Evolutionary conservation across 2,329 filamentous ascomycete genomes (phyloP).

Genomic region (Fusarium liriodendri): DNA sequence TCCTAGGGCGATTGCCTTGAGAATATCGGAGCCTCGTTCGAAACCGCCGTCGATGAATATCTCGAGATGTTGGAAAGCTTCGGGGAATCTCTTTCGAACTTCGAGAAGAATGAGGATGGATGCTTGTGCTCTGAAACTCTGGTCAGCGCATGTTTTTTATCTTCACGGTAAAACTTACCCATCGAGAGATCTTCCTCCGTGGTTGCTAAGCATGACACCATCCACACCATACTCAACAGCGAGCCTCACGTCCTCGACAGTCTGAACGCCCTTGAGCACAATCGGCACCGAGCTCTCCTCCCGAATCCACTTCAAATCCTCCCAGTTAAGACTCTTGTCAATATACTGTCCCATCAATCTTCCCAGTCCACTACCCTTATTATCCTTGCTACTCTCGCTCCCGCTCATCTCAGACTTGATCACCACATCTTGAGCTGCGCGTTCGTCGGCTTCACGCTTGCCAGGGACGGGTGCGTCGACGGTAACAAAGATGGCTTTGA

Average conservation of each 20-base stretch:
- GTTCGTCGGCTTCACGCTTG: constrained; percentile 68
- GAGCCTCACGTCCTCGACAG: constrained; percentile 63
- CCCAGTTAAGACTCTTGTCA: constrained; percentile 63
- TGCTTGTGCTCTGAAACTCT: constrained; percentile 48
- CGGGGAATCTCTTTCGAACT: constrained; percentile 60
- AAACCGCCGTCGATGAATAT: constrained; percentile 66
- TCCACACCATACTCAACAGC: constrained; percentile 62
- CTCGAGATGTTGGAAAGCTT: constrained; percentile 61
- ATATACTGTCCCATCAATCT: constrained; percentile 64
- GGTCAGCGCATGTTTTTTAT: background rate
- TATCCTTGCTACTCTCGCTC: constrained; percentile 58
- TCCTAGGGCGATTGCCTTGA: constrained; percentile 65
- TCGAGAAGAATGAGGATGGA: constrained; percentile 64
- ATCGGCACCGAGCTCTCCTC: constrained; percentile 59
- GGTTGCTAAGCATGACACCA: constrained; percentile 68
- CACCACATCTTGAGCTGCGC: constrained; percentile 59
- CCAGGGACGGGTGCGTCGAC: constrained; percentile 67
- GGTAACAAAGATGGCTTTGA: constrained; percentile 63
- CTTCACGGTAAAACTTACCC: constrained; percentile 41
- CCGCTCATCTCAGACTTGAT: constrained; percentile 52
- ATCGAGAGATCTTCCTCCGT: constrained; percentile 67
- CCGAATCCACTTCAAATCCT: constrained; percentile 64
- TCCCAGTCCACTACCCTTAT: constrained; percentile 64
- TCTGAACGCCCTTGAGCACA: constrained; percentile 69
- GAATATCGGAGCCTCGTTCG: constrained; percentile 63